phyloP scores from a whole-genome alignment of 768 basidiomycete genomes.

The Collybiopsis confluens region DNA sequence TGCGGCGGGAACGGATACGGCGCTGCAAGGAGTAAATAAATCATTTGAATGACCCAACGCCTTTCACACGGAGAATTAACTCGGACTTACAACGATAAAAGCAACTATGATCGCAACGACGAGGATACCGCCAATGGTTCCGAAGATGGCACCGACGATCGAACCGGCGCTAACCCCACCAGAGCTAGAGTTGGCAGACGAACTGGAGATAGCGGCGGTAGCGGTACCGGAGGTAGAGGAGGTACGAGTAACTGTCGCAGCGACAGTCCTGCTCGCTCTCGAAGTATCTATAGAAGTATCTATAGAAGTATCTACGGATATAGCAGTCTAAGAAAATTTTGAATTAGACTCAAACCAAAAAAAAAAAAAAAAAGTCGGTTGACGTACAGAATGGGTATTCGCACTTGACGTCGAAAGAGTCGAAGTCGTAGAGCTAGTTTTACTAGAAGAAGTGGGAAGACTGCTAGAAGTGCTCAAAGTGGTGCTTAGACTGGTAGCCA shows the following conservation, averaged over 20 bases:
- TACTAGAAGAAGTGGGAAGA: background rate
- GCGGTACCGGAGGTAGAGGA: background rate
- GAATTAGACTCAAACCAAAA: no score
- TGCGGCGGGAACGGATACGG: background rate
- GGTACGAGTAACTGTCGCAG: background rate
- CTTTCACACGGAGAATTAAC: background rate
- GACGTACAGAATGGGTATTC: background rate
- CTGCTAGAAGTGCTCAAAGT: background rate
- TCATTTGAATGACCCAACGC: background rate
- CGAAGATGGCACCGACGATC: slow-evolving; percentile 4
- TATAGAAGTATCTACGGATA: background rate
- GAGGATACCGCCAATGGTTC: slow-evolving; percentile 4
- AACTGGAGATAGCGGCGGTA: background rate
- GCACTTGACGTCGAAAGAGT: background rate
- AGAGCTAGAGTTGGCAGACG: background rate
- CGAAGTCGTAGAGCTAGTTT: background rate
- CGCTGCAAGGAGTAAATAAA: background rate
- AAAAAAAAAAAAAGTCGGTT: background rate
- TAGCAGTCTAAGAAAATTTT: background rate
- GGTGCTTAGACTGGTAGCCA: background rate
- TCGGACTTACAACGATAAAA: slow-evolving; percentile 2
- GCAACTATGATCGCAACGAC: slow-evolving; percentile 5
- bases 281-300: background rate
- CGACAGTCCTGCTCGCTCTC: background rate
- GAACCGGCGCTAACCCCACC: slow-evolving; percentile 1